These are phyloP conservation scores for Seiridium cupressi DNA, from an alignment of 2,329 filamentous ascomycete species.

Conservation along the genomic window DNA sequence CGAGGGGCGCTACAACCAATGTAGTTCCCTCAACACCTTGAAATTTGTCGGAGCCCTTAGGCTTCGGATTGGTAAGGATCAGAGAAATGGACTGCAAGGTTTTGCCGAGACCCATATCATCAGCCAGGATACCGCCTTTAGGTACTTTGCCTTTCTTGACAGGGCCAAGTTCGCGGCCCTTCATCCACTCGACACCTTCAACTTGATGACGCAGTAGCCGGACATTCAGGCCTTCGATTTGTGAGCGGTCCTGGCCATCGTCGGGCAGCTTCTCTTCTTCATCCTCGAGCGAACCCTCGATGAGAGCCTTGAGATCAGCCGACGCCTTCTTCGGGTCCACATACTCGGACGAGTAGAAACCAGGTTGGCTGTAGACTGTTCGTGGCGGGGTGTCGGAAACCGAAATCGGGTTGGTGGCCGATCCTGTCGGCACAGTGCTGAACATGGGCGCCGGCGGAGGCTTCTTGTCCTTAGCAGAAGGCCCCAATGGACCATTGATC, in stretches of 20 bases:
- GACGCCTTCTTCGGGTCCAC: constrained; percentile 71
- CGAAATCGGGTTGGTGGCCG: constrained; percentile 26
- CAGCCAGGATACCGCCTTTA: constrained; percentile 91
- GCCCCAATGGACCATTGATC: constrained; percentile 45
- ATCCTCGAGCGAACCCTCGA: constrained; percentile 78
- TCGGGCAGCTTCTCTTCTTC: constrained; percentile 52
- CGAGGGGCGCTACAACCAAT: constrained; percentile 87
- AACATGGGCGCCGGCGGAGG: constrained; percentile 46
- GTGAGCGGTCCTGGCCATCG: constrained; percentile 51
- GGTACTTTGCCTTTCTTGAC: constrained; percentile 80
- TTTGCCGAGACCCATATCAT: constrained; percentile 97
- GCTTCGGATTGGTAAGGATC: constrained; percentile 78
- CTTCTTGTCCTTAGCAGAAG: constrained; percentile 46
- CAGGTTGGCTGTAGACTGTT: constrained; percentile 33
- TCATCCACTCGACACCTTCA: constrained; percentile 94
- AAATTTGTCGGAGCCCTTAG: constrained; percentile 47
- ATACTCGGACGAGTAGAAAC: constrained; percentile 53
- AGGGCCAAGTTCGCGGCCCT: constrained; percentile 81
- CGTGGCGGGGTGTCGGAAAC: constrained; percentile 20
- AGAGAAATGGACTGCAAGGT: constrained; percentile 91
- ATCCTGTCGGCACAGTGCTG: constrained; percentile 30
- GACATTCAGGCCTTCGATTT: constrained; percentile 79
- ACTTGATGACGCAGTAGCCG: constrained; percentile 91
- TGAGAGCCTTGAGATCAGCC: constrained; percentile 75
- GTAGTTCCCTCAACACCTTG: constrained; percentile 72